Evolutionary conservation across 2,329 filamentous ascomycete genomes (phyloP), one percentile per base, ranked within the genome.

Genomic region (Diaporthe amygdali): DNA sequence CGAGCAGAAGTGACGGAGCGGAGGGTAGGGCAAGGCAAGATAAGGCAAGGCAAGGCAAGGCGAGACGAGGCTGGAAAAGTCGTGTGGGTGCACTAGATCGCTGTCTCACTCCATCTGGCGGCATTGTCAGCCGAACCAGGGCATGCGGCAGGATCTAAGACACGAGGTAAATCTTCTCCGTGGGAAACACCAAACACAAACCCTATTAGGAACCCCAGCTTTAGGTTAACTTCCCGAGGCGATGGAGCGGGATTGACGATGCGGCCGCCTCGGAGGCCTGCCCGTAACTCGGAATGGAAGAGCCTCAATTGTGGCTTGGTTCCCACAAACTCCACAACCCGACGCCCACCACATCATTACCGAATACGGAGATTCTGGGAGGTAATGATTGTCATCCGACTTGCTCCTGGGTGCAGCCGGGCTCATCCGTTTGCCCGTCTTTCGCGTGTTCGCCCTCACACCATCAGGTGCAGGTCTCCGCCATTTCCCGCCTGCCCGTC

Each of bases 261-360:
- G 71, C 63, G 54, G 61, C 71, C 71, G 22, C 27, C 39, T 59
- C 61, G 68, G 68, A 72, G 71, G 71, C 71, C 71, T 72, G 55
- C 46, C 32, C 68, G 68, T 55, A 56, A 68, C 66, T 55, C 54
- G 52, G 52, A 63, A 63, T 63, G 63, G 66, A 68, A 72, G 71
- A 72, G 71, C 71, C 71, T 72, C 71, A 72, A 71, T 41, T 49
- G 68, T 71, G 47, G 68, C 68, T 68, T 66, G 47, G 64, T 46
- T 67, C 49, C 59, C 59, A 63, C 59, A 71, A 47, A 64, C 27
- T 68, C 52, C 71, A 72, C 39, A 63, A 34, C 41, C 59, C 59
- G 59, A 25, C 59, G 59, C 59, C 59, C 59, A 63, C 41, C 59
- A 63, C 41, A 63, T 46, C 41, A 63, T 63, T 63, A 63, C 59